phyloP scores from a whole-genome alignment of 768 basidiomycete species.

The Pholiota conissans region DNA sequence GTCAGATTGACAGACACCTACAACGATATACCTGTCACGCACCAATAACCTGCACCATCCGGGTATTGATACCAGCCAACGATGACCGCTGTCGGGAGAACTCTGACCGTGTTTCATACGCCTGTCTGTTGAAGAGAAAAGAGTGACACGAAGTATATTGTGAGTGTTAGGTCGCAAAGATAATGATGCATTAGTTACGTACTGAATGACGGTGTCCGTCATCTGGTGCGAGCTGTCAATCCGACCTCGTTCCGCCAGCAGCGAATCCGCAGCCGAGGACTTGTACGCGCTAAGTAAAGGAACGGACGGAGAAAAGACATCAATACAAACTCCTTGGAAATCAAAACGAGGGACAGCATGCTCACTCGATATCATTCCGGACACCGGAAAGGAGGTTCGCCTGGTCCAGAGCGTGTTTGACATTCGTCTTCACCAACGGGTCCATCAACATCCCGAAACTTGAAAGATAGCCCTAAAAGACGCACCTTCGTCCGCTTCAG shows the following conservation, averaged over 20 bases:
- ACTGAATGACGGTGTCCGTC: slow-evolving; percentile 92
- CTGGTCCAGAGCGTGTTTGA: slow-evolving; percentile 81
- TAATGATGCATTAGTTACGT: slow-evolving; percentile 25
- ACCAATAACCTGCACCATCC: slow-evolving; percentile 87
- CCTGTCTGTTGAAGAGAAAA: slow-evolving; percentile 64
- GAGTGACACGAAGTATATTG: not conserved
- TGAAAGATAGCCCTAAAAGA: not conserved
- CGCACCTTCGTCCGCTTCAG: slow-evolving; percentile 81
- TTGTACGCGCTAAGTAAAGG: slow-evolving; percentile 73
- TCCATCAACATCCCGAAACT: not conserved
- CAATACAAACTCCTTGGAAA: not conserved
- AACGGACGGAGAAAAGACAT: not conserved
- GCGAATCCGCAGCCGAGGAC: slow-evolving; percentile 81
- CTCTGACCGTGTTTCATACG: slow-evolving; percentile 94
- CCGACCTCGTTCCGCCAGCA: slow-evolving; percentile 83
- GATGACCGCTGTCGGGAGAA: slow-evolving; percentile 81
- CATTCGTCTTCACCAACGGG: slow-evolving; percentile 50
- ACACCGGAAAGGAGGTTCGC: slow-evolving; percentile 88
- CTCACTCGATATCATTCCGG: slow-evolving; percentile 93
- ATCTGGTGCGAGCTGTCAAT: slow-evolving; percentile 94
- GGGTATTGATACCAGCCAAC: slow-evolving; percentile 75
- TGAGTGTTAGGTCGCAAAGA: slow-evolving; percentile 4
- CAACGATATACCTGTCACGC: too few species aligned
- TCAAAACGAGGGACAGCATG: too few species aligned
- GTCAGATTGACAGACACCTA: too few species aligned